Conservation (phyloP, 352 stramenopile genomes). For the Phytophthora capsici region DNA sequence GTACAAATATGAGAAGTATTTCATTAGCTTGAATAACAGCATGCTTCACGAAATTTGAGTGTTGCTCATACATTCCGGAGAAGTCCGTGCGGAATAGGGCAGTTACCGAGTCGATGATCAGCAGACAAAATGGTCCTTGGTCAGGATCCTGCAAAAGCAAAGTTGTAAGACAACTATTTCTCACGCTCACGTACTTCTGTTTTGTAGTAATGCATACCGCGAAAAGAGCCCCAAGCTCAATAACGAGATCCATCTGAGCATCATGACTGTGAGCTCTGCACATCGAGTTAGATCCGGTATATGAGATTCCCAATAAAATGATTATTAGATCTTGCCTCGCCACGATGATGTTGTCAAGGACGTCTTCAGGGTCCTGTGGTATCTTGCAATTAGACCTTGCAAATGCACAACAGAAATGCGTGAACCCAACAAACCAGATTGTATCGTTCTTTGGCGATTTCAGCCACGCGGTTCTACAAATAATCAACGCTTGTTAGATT, state of each 20-base stretch:
- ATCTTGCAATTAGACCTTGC: not conserved
- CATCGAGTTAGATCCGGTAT: conserved; percentile 1
- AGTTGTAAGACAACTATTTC: conserved; percentile 2
- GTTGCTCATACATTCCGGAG: conserved; percentile 57
- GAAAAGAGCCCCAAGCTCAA: conserved; percentile 73
- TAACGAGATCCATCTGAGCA: conserved; percentile 89
- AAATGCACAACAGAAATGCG: not conserved
- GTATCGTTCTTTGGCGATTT: conserved; percentile 87
- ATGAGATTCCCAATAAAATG: not conserved
- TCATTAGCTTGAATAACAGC: not conserved
- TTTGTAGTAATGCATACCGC: conserved; percentile 47
- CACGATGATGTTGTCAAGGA: conserved; percentile 96
- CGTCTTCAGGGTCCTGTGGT: conserved; percentile 71
- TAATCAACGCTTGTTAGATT: conserved; percentile 4
- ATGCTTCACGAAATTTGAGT: not conserved
- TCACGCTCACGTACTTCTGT: not conserved
- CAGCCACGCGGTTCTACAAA: conserved; percentile 70
- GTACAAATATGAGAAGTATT: no score
- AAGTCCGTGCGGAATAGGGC: conserved; percentile 92
- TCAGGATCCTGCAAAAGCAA: conserved; percentile 56
- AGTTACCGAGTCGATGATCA: conserved; percentile 94
- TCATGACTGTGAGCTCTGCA: conserved; percentile 87
- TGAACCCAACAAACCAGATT: conserved; percentile 51
- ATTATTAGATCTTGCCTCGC: conserved; percentile 53
- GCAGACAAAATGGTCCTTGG: conserved; percentile 73